These are phyloP conservation scores for Golubevia sp. DNA, from an alignment of 1,284 basidiomycete species.

Conservation along the genomic window DNA sequence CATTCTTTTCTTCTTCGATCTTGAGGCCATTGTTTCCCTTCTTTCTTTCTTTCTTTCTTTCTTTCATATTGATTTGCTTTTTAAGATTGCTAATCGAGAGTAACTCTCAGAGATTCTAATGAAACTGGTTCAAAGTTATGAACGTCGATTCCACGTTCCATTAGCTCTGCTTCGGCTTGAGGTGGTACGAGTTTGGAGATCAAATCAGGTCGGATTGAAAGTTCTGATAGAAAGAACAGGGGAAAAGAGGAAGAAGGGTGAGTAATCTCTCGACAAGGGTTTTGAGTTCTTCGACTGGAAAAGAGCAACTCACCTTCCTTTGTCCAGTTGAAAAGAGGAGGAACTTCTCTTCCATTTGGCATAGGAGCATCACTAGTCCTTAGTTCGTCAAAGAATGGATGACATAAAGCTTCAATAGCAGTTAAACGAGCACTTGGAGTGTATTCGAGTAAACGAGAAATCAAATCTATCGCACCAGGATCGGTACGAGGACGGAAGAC, in stretches of 20 bases:
- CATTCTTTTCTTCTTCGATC: too few species aligned
- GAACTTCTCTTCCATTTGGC: constrained; percentile 96
- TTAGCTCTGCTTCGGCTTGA: constrained; percentile 85
- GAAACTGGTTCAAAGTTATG: constrained; percentile 73
- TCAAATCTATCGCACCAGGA: constrained; percentile 92
- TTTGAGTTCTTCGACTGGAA: constrained; percentile 3
- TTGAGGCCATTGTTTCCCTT: too few species aligned
- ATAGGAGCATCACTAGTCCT: constrained; percentile 78
- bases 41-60: too few species aligned
- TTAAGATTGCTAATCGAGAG: constrained; percentile 58
- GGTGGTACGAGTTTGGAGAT: constrained; percentile 87
- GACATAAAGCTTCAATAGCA: constrained; percentile 79
- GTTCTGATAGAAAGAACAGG: constrained; percentile 68
- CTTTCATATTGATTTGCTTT: too few species aligned
- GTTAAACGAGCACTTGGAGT: constrained; percentile 89
- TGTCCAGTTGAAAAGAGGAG: constrained; percentile 92
- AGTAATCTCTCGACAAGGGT: neutral
- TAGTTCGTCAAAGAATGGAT: constrained; percentile 97
- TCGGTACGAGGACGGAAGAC: constrained; percentile 98
- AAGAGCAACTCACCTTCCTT: constrained; percentile 75
- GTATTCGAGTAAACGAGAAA: constrained; percentile 93
- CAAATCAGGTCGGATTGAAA: constrained; percentile 92
- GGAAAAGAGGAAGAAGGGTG: neutral
- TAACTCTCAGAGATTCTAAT: constrained; percentile 57
- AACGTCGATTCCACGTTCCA: constrained; percentile 81